These are phyloP conservation scores for Pyracantha coccinea DNA, from an alignment of 331 rosid species.

Conservation along the genomic window DNA sequence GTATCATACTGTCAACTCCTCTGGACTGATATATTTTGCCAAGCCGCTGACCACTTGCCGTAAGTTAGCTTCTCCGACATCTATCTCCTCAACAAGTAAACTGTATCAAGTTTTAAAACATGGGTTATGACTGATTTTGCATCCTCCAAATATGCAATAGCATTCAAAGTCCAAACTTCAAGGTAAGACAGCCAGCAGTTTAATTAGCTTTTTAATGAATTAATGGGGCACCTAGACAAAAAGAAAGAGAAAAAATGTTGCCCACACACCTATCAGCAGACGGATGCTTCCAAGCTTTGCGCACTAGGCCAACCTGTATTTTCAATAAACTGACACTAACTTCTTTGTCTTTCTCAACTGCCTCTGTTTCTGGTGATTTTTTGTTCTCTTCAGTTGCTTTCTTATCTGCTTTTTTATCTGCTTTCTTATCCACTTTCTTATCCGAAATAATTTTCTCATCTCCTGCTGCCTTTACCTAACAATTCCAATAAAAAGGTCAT, in stretches of 20 bases:
- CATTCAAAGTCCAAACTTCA: background rate
- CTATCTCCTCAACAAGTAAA: slow-evolving; percentile 95
- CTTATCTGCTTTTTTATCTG: slow-evolving; percentile 8
- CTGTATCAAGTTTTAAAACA: slow-evolving; percentile 32
- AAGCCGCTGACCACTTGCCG: slow-evolving; percentile 95
- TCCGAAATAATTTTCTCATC: background rate
- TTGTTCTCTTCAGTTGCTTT: slow-evolving; percentile 50
- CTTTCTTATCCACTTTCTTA: slow-evolving; percentile 1
- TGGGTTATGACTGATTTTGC: background rate
- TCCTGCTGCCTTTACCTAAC: slow-evolving; percentile 41
- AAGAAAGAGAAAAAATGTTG: background rate
- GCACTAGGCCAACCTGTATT: slow-evolving; percentile 78
- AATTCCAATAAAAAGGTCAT: slow-evolving; percentile 9
- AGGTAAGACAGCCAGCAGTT: background rate
- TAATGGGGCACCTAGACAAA: background rate
- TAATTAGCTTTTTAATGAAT: background rate
- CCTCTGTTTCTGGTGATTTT: slow-evolving; percentile 42
- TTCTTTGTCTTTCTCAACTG: slow-evolving; percentile 65
- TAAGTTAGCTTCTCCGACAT: slow-evolving; percentile 75
- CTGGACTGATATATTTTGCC: slow-evolving; percentile 79
- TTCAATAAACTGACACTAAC: slow-evolving; percentile 82
- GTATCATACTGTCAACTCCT: slow-evolving; percentile 62
- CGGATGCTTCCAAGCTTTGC: slow-evolving; percentile 98
- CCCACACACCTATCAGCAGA: slow-evolving; percentile 79
- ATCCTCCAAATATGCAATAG: background rate